These are phyloP conservation scores for Metschnikowia aberdeeniae DNA, from an alignment of 805 yeast genomes.

Conservation along the genomic window DNA sequence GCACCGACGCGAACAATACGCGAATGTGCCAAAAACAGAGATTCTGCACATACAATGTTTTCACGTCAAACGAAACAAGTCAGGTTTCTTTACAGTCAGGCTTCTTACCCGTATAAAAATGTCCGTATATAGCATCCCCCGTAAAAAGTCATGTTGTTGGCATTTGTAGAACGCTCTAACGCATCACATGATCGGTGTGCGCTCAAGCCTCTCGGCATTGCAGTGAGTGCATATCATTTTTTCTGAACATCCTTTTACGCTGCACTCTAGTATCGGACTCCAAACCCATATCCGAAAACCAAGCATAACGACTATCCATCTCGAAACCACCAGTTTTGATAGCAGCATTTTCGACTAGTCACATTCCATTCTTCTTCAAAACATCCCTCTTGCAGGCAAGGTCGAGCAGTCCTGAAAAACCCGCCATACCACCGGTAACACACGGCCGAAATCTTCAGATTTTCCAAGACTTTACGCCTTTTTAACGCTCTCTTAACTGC, in stretches of 20 bases:
- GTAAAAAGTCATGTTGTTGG: too few relatives aligned
- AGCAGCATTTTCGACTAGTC: not conserved
- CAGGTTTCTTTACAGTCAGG: too few relatives aligned
- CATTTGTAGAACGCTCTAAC: not conserved
- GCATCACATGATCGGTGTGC: constrained; percentile 7
- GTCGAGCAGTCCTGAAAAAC: not conserved
- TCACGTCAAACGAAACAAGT: too few relatives aligned
- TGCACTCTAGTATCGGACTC: not conserved
- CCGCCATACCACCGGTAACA: not conserved
- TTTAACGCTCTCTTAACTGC: too few relatives aligned
- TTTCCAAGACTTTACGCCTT: too few relatives aligned
- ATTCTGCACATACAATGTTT: too few relatives aligned
- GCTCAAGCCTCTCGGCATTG: constrained; percentile 3
- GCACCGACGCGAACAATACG: too few relatives aligned
- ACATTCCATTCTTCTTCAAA: not conserved
- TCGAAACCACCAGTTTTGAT: too few relatives aligned
- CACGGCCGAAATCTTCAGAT: not conserved
- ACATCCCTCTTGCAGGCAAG: not conserved
- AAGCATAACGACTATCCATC: too few relatives aligned
- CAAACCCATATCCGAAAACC: not conserved
- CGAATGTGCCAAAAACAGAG: too few relatives aligned
- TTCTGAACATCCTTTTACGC: not conserved
- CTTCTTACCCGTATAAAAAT: too few relatives aligned
- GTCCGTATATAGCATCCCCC: too few relatives aligned
- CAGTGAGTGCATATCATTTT: constrained; percentile 1